Base-by-base conservation (phyloP, 2,329 filamentous ascomycete species). In the Clathrospora elynae region DNA sequence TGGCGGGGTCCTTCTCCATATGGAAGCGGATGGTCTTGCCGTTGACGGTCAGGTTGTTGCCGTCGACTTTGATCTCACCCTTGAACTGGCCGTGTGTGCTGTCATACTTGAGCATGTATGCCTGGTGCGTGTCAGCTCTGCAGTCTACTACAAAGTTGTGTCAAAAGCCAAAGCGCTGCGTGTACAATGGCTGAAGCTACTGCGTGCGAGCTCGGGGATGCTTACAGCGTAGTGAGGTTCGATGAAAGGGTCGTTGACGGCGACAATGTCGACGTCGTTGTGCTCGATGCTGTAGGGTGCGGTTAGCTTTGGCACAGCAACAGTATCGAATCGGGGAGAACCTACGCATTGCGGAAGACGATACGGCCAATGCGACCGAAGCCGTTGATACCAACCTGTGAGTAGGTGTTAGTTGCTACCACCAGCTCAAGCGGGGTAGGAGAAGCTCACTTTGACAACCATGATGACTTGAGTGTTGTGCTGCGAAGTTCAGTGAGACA, bases 31-130 rank as follows among this genome's bases (percentile, higher is more conserved):
- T 81, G 70, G 80, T 87, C 86, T 95, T 95, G 85, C 89, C 90
- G 77, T 96, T 92, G 82, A 97, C 85, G 64, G 85, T 75, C 62
- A 99, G 84, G 73, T 80, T 79, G 61, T 87, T 82, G 67, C 81
- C 84, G 51, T 84, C 79, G 72, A 87, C 79, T 75, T 85, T 76
- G 75, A 97, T 84, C 51, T 87, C 85, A 66, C 92, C 92, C 82
- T 96, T 95, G 88, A 97, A 99, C 74, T 83, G 74, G 66, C 93
- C 93, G 84, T 99, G 93, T 75, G 88, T 90, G 67, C 88, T 90
- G 83, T 99, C 93, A 77, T 97, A 97, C 83, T 95, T 95, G 80
- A 99, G 87, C 93, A 97, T 97, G 86, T 97, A 97, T 73, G 88
- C 89, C 90, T 96, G 57, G 30, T n/a, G 11, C 11, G 18, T 42